Percentiles rank a stretch among this genome's conserved stretches.
Conservation (phyloP, 768 basidiomycete genomes). For the Suillus lakei region DNA sequence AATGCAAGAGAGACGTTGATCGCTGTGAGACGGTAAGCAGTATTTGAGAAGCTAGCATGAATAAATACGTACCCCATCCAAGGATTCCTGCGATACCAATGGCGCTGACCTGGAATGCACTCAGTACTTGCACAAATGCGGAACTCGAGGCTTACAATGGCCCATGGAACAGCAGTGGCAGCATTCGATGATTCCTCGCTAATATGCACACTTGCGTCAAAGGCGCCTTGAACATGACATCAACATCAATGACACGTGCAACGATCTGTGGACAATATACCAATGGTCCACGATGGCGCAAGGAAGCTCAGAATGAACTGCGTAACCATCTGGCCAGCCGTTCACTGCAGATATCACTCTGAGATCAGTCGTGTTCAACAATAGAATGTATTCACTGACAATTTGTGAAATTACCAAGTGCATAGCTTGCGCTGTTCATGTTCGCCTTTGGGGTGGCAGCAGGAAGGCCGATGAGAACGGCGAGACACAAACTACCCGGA, state of each 20-base stretch:
- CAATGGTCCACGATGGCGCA: slow-evolving; percentile 53
- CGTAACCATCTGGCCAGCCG: slow-evolving; percentile 53
- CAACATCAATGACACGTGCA: not conserved
- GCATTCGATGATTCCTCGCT: slow-evolving; percentile 62
- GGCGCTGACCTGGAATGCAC: slow-evolving; percentile 32
- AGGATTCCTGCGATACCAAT: slow-evolving; percentile 49
- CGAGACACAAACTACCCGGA: slow-evolving; percentile 55
- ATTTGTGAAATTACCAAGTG: slow-evolving; percentile 65
- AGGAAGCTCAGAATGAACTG: slow-evolving; percentile 56
- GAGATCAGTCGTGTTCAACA: not conserved
- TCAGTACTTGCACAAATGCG: slow-evolving; percentile 1
- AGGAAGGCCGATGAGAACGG: slow-evolving; percentile 72
- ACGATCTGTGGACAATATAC: slow-evolving; percentile 26
- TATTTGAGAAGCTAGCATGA: not conserved
- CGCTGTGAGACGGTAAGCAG: slow-evolving; percentile 29
- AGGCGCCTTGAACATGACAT: slow-evolving; percentile 34
- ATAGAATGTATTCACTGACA: slow-evolving; percentile 36
- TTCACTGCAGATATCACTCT: slow-evolving; percentile 30
- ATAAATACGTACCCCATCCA: slow-evolving; percentile 44
- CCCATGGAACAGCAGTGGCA: slow-evolving; percentile 58
- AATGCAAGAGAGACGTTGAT: slow-evolving; percentile 60
- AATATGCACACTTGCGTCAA: slow-evolving; percentile 58
- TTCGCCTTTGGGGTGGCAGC: slow-evolving; percentile 62
- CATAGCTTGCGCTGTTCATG: slow-evolving; percentile 63
- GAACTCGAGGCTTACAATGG: slow-evolving; percentile 44